A percentile compares a stretch with the other conserved stretches of the same genome.
Evolutionary conservation across 345 rosid species (phyloP).

Genomic region (Limnanthes douglasii): DNA sequence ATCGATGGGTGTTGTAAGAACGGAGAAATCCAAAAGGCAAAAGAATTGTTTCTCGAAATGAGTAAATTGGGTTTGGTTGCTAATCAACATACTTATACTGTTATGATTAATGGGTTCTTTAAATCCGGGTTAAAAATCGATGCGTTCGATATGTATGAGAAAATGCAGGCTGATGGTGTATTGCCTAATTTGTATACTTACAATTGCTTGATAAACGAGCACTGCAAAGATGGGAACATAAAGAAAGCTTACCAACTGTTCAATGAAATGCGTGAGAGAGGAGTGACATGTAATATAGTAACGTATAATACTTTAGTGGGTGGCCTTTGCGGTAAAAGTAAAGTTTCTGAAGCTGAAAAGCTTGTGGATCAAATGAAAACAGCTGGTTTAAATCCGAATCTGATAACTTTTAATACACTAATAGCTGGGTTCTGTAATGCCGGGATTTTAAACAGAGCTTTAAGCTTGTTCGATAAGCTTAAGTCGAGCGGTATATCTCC

Average conservation of each 20-base stretch:
- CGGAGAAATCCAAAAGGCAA: constrained; percentile 39
- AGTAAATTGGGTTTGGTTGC: constrained; percentile 40
- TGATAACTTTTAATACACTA: constrained; percentile 50
- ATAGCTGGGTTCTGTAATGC: constrained; percentile 42
- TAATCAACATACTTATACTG: constrained; percentile 59
- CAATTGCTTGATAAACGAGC: constrained; percentile 39
- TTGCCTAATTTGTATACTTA: constrained; percentile 42
- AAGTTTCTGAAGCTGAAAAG: constrained; percentile 31
- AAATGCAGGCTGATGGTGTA: constrained; percentile 42
- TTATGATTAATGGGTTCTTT: constrained; percentile 53
- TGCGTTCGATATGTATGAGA: constrained; percentile 43
- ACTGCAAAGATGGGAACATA: constrained; percentile 31
- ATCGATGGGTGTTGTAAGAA: constrained; percentile 75
- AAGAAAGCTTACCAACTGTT: constrained; percentile 35
- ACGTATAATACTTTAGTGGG: constrained; percentile 42
- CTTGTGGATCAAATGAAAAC: constrained; percentile 28
- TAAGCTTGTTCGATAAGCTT: constrained; percentile 28
- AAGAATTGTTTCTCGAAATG: constrained; percentile 35
- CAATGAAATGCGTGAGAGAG: constrained; percentile 65
- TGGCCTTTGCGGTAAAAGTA: constrained; percentile 38
- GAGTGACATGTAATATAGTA: constrained; percentile 38
- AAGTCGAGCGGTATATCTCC: constrained; percentile 42
- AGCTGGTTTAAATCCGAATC: constrained; percentile 31
- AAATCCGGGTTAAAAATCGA: constrained; percentile 37
- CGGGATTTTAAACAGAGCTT: constrained; percentile 29